Evolutionary conservation across 495 filamentous ascomycete genomes (phyloP).

Genomic region (Umbilicaria muhlenbergii): DNA sequence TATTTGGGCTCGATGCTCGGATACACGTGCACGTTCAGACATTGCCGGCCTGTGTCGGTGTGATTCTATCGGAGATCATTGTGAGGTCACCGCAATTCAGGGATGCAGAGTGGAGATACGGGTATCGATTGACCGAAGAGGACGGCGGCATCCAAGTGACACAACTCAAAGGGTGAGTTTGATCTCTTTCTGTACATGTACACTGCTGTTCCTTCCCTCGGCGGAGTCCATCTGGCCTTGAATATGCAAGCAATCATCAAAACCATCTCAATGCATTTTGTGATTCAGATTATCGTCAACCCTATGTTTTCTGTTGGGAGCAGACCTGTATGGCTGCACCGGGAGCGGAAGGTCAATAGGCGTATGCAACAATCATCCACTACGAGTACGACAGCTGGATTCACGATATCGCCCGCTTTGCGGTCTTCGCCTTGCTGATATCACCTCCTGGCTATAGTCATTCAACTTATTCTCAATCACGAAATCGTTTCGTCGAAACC

Average conservation of each 20-base stretch:
- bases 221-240: not conserved
- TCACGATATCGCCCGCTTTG: not conserved
- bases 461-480: conserved; percentile 15
- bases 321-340: no score
- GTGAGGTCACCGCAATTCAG: conserved; percentile 85
- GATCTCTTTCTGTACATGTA: not conserved
- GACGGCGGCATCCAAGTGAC: conserved; percentile 63
- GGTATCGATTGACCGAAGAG: conserved; percentile 47
- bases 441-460: conserved; percentile 19
- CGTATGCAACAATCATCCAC: no score
- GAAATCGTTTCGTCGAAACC: conserved; percentile 82
- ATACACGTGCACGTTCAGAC: conserved; percentile 71
- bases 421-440: conserved; percentile 6
- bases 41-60: conserved; percentile 36
- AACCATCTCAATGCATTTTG: not conserved
- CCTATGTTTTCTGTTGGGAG: not conserved
- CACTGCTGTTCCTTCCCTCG: not conserved
- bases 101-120: conserved; percentile 75
- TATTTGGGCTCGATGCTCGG: conserved; percentile 86
- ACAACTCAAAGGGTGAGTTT: conserved; percentile 61
- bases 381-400: no score
- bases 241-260: not conserved
- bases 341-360: no score
- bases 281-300: not conserved
- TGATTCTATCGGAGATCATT: conserved; percentile 50